Evolutionary conservation across 257 asterid genomes (phyloP).

Genomic region (Marsdenia floribunda): DNA sequence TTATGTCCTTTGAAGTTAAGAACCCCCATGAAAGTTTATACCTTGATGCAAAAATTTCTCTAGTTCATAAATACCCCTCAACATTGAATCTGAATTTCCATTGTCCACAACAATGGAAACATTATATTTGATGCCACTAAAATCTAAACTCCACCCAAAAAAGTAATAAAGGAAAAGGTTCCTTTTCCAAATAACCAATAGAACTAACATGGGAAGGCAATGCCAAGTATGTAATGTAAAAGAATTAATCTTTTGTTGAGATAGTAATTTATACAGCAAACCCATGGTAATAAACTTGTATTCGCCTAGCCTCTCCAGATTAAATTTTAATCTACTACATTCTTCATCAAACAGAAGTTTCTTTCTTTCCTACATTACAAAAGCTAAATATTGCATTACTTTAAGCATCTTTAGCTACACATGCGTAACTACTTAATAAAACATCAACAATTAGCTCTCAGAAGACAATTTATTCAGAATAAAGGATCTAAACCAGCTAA

Average conservation of each 20-base stretch:
- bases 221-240: not conserved
- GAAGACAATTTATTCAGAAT: not conserved
- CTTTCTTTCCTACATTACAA: not conserved
- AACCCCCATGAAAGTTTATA: not conserved
- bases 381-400: not conserved
- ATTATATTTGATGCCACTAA: not conserved
- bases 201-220: not conserved
- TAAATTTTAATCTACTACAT: not conserved
- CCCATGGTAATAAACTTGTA: not conserved
- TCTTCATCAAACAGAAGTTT: not conserved
- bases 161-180: not conserved
- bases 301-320: not conserved
- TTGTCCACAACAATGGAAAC: not conserved
- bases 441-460: not conserved
- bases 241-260: not conserved
- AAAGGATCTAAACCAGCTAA: not conserved
- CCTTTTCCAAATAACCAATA: no score
- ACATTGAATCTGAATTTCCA: not conserved
- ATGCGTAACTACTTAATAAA: not conserved
- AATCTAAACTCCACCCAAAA: not conserved
- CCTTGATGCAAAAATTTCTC: not conserved
- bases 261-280: not conserved
- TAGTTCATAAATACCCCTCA: not conserved
- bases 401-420: slow-evolving; percentile 3
- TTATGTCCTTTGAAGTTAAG: not conserved